Conservation (phyloP, 176 grass and related monocot genomes). For the Carex cristatella region DNA sequence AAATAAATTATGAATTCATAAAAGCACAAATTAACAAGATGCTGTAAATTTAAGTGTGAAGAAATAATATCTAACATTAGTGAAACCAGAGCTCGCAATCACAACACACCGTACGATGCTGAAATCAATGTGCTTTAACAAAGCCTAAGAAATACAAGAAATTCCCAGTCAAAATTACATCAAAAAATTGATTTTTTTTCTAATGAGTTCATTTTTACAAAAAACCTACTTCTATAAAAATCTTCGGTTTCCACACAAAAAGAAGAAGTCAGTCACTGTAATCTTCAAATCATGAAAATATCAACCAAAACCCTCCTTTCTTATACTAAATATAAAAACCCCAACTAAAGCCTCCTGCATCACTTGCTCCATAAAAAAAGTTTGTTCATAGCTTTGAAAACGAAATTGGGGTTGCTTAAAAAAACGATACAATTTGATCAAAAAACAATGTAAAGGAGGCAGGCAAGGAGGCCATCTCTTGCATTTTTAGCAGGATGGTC, state of each 20-base stretch:
- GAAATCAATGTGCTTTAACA: constrained; percentile 86
- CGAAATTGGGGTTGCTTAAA: not conserved
- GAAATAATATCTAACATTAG: constrained; percentile 53
- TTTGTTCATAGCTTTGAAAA: not conserved
- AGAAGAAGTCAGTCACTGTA: too few relatives aligned
- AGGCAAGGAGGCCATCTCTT: not conserved
- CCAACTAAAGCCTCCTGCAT: not conserved
- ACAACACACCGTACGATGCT: constrained; percentile 74
- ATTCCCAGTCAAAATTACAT: constrained; percentile 14
- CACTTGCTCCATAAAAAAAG: not conserved
- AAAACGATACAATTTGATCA: not conserved
- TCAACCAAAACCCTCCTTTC: not conserved
- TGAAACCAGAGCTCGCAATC: constrained; percentile 95
- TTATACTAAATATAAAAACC: not conserved
- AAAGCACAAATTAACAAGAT: not conserved
- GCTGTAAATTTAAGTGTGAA: not conserved
- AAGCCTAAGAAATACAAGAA: constrained; percentile 47
- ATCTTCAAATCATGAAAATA: not conserved
- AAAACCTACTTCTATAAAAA: not conserved
- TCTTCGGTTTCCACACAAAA: not conserved
- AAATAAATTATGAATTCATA: constrained; percentile 13
- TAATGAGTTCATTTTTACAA: not conserved
- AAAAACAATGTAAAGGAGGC: not conserved
- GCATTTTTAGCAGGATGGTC: not conserved
- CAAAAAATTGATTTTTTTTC: not conserved